Evolutionary conservation across 192 early-diverging fungal genomes (phyloP), one percentile per base, ranked within the genome.

Genomic region (Geosiphon pyriformis): DNA sequence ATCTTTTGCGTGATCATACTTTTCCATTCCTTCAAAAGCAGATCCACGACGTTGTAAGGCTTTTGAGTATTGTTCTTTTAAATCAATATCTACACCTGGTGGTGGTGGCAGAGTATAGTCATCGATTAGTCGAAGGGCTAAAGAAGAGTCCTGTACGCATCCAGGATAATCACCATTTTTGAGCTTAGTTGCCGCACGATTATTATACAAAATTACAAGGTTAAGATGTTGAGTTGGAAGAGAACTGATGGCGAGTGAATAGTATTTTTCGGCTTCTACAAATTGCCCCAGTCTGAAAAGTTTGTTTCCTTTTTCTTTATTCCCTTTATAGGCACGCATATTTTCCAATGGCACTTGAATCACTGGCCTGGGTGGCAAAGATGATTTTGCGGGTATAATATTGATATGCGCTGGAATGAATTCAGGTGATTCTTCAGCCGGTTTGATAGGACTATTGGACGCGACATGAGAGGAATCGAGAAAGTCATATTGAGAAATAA

Each of bases 261-360:
- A 98, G 18, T 74, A 75, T 4, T 70, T 69, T 37, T 87, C 87
- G 0, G 94, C 93, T 10, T 89, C 88, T 50, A 80, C 87, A 77
- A 87, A 97, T 74, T 97, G 91, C 1, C 96, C 96, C 26, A 88
- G 78, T 71, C 94, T 95, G 75, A 94, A 98, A 11, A 75, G 66
- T 8, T 87, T 87, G 70, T 95, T 96, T 58, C 93, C 94, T 22
- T 69, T 68, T 18, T 80, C 74, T 61, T 90, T 87, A 66, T 75
- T 62, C 2, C 51, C 49, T 53, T 78, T 75, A 0, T 74, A 76
- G 27, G 56, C 70, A 33, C 54, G 27, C 22, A 85, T n/a, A 15
- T 76, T 75, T 27, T 75, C 72, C 29, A 71, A 30, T 0, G 72
- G 57, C 7, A 79, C 84, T 67, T 70, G 73, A 52, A 76, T 79